phyloP scores from a whole-genome alignment of 495 filamentous ascomycete species.

The Aspergillus egyptiacus region DNA sequence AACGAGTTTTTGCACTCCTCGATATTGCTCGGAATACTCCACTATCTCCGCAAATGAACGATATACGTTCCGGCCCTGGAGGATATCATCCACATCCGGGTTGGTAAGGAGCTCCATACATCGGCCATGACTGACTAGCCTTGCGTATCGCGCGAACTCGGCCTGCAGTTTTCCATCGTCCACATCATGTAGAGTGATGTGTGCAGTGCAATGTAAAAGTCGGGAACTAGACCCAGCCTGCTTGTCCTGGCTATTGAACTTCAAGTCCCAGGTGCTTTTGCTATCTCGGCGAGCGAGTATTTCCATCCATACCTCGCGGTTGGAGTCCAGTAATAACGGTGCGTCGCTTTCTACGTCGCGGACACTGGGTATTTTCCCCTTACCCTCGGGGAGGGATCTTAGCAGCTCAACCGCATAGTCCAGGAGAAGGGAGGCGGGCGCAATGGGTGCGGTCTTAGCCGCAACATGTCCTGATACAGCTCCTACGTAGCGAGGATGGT shows the following conservation, averaged over 20 bases:
- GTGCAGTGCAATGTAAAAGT: slow-evolving; percentile 13
- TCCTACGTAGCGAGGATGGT: slow-evolving; percentile 29
- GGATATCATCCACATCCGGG: slow-evolving; percentile 38
- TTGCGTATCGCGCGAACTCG: slow-evolving; percentile 42
- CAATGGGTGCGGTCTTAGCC: slow-evolving; percentile 42
- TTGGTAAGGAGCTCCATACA: slow-evolving; percentile 36
- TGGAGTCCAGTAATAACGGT: slow-evolving; percentile 36
- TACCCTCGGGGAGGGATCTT: slow-evolving; percentile 22
- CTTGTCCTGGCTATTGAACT: slow-evolving; percentile 7
- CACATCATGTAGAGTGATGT: slow-evolving; percentile 4
- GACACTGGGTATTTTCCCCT: slow-evolving; percentile 28
- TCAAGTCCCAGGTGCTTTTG: slow-evolving; percentile 21
- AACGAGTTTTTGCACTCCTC: slow-evolving; percentile 42
- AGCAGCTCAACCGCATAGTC: slow-evolving; percentile 48
- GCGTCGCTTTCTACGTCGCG: slow-evolving; percentile 33
- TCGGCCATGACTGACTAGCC: slow-evolving; percentile 33
- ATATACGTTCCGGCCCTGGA: slow-evolving; percentile 48
- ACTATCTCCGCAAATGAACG: slow-evolving; percentile 41
- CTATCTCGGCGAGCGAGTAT: slow-evolving; percentile 15
- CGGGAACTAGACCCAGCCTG: neutral
- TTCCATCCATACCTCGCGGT: slow-evolving; percentile 35
- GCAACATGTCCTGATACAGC: slow-evolving; percentile 40
- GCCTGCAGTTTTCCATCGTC: neutral
- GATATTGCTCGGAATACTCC: slow-evolving; percentile 42
- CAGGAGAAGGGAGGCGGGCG: slow-evolving; percentile 41